A percentile compares a stretch with the other conserved stretches of the same genome.
Conservation (phyloP, 495 filamentous ascomycete genomes). For the Xylaria bambusicola region DNA sequence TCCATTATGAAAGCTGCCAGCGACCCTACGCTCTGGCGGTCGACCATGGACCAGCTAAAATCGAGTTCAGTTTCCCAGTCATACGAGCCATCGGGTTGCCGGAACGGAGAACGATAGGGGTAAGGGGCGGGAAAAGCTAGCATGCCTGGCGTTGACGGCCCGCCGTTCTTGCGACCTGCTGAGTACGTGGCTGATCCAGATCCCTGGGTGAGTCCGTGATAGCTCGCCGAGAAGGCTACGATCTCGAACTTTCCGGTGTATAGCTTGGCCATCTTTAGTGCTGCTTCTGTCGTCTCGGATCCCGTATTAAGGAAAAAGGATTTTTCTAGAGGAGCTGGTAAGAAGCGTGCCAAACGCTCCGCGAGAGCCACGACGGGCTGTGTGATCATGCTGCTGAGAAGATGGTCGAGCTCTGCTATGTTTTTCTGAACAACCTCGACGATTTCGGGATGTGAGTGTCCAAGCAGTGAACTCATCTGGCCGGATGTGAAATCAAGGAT, state of each 20-base stretch:
- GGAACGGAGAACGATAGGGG: slow-evolving; percentile 55
- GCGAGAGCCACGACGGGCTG: slow-evolving; percentile 52
- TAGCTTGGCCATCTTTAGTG: slow-evolving; percentile 57
- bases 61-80: slow-evolving; percentile 61
- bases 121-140: slow-evolving; percentile 44
- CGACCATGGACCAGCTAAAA: slow-evolving; percentile 55
- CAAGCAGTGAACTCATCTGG: slow-evolving; percentile 58
- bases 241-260: slow-evolving; percentile 61
- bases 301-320: slow-evolving; percentile 58
- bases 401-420: slow-evolving; percentile 52
- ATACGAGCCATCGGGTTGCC: slow-evolving; percentile 51
- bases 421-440: slow-evolving; percentile 48
- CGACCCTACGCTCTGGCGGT: slow-evolving; percentile 53
- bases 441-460: slow-evolving; percentile 60
- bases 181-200: slow-evolving; percentile 36
- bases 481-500: slow-evolving; percentile 60
- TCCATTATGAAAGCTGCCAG: slow-evolving; percentile 59
- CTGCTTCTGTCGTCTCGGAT: slow-evolving; percentile 56
- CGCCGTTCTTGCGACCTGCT: slow-evolving; percentile 46
- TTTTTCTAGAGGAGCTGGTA: slow-evolving; percentile 52
- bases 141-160: slow-evolving; percentile 39
- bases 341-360: slow-evolving; percentile 44
- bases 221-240: slow-evolving; percentile 34
- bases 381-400: slow-evolving; percentile 57
- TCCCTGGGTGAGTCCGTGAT: slow-evolving; percentile 3